phyloP scores from a whole-genome alignment of 2,329 filamentous ascomycete genomes.

The Capronia americana region DNA sequence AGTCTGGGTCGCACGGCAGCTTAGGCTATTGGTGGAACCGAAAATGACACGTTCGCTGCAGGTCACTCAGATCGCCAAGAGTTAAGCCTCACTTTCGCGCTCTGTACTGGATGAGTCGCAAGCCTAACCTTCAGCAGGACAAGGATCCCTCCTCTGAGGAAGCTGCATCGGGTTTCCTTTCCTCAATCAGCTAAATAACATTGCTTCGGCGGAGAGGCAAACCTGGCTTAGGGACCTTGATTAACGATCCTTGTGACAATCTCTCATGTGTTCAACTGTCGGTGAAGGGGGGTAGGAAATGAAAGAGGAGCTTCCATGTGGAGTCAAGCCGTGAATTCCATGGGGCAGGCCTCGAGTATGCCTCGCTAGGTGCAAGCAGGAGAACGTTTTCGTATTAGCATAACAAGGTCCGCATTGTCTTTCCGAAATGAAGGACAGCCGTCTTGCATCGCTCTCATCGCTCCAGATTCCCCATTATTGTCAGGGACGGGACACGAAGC shows the following conservation, averaged over 20 bases:
- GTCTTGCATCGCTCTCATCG: not conserved
- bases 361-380: not conserved
- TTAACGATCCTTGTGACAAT: not conserved
- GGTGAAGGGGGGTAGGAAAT: not conserved
- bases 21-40: slow-evolving; percentile 17
- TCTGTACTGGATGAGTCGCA: not conserved
- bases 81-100: slow-evolving; percentile 27
- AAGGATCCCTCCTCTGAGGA: not conserved
- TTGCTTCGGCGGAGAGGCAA: not conserved
- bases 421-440: not conserved
- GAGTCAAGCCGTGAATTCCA: not conserved
- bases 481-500: not conserved
- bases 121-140: not conserved
- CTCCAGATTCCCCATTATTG: not conserved
- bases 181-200: slow-evolving; percentile 1
- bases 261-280: not conserved
- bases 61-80: slow-evolving; percentile 20
- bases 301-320: not conserved
- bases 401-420: not conserved
- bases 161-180: not conserved
- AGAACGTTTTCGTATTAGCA: not conserved
- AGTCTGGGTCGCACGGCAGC: slow-evolving; percentile 15
- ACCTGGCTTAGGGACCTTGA: not conserved
- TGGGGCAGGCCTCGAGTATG: not conserved
- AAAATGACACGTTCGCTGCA: slow-evolving; percentile 32